A percentile compares a stretch with the other conserved stretches of the same genome.
phyloP scores from a whole-genome alignment of 768 basidiomycete species.

The Mrakia blollopis region DNA sequence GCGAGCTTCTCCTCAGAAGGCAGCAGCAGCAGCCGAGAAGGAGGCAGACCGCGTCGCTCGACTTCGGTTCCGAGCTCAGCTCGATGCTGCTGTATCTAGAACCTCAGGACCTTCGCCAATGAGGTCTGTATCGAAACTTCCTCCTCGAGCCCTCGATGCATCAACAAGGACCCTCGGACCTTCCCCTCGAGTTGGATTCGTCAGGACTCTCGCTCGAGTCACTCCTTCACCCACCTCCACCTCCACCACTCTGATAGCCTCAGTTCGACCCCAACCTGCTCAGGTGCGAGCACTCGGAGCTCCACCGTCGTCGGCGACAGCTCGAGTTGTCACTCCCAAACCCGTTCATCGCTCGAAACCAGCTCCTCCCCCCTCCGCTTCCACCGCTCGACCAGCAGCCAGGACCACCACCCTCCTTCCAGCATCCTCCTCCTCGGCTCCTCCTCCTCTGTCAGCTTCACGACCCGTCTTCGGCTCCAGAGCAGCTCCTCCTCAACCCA shows the following conservation, averaged over 20 bases:
- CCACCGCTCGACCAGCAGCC: not conserved
- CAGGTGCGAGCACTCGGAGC: not conserved
- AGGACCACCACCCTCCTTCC: not conserved
- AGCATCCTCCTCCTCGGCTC: not conserved
- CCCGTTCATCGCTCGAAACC: not conserved
- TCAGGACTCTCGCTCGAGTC: slow-evolving; percentile 5
- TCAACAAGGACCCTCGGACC: not conserved
- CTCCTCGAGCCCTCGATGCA: not conserved
- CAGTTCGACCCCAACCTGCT: not conserved
- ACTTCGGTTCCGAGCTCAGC: not conserved
- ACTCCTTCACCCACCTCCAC: slow-evolving; percentile 2
- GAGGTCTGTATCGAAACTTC: not conserved
- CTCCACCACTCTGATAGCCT: not conserved
- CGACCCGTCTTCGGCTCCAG: not conserved
- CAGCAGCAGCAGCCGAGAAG: slow-evolving; percentile 8
- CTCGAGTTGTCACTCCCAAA: not conserved
- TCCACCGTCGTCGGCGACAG: not conserved
- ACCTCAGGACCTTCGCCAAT: not conserved
- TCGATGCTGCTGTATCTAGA: not conserved
- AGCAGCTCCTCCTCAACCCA: slow-evolving; percentile 18
- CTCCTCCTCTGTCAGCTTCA: not conserved
- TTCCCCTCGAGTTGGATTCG: slow-evolving; percentile 4
- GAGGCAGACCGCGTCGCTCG: slow-evolving; percentile 1
- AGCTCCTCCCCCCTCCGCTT: not conserved
- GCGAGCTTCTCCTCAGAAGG: slow-evolving; percentile 13